phyloP scores from a whole-genome alignment of 2,329 filamentous ascomycete genomes.

The Thelonectria rubi region DNA sequence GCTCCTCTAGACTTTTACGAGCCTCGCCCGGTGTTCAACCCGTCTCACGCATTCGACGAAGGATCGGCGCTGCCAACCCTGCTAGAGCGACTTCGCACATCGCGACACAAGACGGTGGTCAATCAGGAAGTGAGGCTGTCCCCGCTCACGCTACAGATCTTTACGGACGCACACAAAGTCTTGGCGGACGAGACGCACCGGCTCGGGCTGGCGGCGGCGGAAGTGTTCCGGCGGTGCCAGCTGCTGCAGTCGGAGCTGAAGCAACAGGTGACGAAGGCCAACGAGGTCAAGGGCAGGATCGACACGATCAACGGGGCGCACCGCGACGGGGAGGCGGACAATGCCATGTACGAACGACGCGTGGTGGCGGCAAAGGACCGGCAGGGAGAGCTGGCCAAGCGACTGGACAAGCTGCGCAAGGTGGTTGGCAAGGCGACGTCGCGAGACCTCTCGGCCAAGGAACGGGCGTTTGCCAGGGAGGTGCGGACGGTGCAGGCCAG shows the following conservation, averaged over 20 bases:
- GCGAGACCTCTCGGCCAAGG: slow-evolving; percentile 55
- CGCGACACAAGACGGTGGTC: slow-evolving; percentile 67
- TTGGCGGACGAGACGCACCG: slow-evolving; percentile 74
- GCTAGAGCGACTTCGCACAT: slow-evolving; percentile 65
- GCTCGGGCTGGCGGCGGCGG: slow-evolving; percentile 74
- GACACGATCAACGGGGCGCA: slow-evolving; percentile 65
- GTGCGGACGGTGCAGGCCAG: slow-evolving; percentile 64
- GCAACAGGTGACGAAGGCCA: slow-evolving; percentile 72
- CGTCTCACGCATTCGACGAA: slow-evolving; percentile 68
- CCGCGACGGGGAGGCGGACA: slow-evolving; percentile 61
- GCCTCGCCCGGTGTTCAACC: slow-evolving; percentile 73
- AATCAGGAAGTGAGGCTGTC: slow-evolving; percentile 76
- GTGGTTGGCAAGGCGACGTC: slow-evolving; percentile 53
- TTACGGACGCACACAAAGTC: slow-evolving; percentile 77
- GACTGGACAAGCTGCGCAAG: slow-evolving; percentile 67
- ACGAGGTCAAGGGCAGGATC: slow-evolving; percentile 71
- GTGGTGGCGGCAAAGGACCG: slow-evolving; percentile 63
- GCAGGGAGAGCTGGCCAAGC: slow-evolving; percentile 64
- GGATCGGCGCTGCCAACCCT: slow-evolving; percentile 64
- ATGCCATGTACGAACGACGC: slow-evolving; percentile 67
- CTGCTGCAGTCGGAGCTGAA: slow-evolving; percentile 72
- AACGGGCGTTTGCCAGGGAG: slow-evolving; percentile 57
- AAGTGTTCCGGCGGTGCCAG: slow-evolving; percentile 77
- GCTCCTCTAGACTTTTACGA: slow-evolving; percentile 63
- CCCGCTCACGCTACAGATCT: slow-evolving; percentile 73